These are phyloP conservation scores for Nigrospora sphaerica DNA, from an alignment of 2,329 filamentous ascomycete genomes.

Conservation along the genomic window DNA sequence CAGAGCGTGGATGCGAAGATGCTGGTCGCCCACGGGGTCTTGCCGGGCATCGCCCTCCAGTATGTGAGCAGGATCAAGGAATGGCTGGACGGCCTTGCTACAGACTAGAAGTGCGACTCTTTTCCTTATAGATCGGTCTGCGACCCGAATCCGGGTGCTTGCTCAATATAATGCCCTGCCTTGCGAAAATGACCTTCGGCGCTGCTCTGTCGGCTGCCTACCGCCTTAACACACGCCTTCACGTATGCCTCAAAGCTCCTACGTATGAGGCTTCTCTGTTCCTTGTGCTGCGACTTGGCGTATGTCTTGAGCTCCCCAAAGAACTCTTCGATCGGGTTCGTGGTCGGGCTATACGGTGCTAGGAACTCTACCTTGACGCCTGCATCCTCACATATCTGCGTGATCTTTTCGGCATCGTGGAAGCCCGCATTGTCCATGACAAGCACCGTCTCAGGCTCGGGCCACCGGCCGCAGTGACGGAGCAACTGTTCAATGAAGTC, in stretches of 20 bases:
- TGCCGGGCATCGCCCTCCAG: background rate
- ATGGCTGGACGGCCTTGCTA: background rate
- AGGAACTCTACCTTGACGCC: background rate
- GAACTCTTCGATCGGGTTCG: slow-evolving; percentile 2
- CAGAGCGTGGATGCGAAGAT: background rate
- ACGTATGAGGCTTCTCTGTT: too few species aligned
- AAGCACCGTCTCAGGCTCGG: background rate
- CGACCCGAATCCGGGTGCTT: background rate
- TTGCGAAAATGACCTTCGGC: slow-evolving; percentile 3
- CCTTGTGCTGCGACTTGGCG: background rate
- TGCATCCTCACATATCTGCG: background rate
- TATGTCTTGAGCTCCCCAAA: slow-evolving; percentile 4
- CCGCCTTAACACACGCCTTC: background rate
- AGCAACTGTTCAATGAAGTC: slow-evolving; percentile 1
- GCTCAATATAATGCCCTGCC: slow-evolving; percentile 1
- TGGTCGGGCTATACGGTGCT: background rate
- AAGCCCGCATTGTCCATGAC: background rate
- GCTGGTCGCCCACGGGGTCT: slow-evolving; percentile 1
- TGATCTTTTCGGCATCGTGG: background rate
- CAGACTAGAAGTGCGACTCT: background rate
- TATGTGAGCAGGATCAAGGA: background rate
- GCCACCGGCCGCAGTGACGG: background rate
- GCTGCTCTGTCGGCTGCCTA: slow-evolving; percentile 1
- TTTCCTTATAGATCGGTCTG: background rate
- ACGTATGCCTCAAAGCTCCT: background rate